A percentile compares a stretch with the other conserved stretches of the same genome.
Conservation (phyloP, 257 asterid species). For the Nicotiana sylvestris region DNA sequence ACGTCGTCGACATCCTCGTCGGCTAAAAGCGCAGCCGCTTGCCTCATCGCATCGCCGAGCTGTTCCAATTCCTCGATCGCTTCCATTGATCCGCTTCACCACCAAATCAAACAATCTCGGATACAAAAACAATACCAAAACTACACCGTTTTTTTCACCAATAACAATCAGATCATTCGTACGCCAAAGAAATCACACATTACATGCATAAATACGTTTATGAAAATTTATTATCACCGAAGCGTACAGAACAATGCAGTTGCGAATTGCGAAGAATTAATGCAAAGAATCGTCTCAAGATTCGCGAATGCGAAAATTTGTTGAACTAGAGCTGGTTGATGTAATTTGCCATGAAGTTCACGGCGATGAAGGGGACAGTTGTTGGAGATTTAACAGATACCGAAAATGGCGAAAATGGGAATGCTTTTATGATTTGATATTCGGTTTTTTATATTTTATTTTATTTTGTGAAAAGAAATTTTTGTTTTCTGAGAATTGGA, state of each 20-base stretch:
- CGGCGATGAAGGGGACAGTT: slow-evolving; percentile 4
- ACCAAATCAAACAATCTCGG: slow-evolving; percentile 4
- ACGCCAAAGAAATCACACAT: not conserved
- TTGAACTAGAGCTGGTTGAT: not conserved
- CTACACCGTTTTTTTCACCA: not conserved
- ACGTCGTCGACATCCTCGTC: slow-evolving; percentile 14
- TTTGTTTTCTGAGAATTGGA: not conserved
- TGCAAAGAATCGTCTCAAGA: not conserved
- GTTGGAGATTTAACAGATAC: slow-evolving; percentile 6
- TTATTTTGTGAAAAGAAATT: not conserved
- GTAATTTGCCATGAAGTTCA: not conserved
- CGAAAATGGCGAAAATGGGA: slow-evolving; percentile 4
- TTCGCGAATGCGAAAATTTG: not conserved
- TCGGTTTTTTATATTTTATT: not conserved
- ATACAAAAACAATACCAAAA: not conserved
- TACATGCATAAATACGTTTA: not conserved
- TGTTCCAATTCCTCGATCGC: slow-evolving; percentile 22
- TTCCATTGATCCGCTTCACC: slow-evolving; percentile 17
- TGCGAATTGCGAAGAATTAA: not conserved
- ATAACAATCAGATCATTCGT: not conserved
- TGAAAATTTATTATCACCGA: not conserved
- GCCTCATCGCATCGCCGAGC: slow-evolving; percentile 21
- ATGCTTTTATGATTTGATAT: not conserved
- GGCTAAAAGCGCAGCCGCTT: slow-evolving; percentile 20
- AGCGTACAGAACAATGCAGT: not conserved